These are phyloP conservation scores for Phytophthora vignae DNA, from an alignment of 352 stramenopile genomes.

Conservation along the genomic window DNA sequence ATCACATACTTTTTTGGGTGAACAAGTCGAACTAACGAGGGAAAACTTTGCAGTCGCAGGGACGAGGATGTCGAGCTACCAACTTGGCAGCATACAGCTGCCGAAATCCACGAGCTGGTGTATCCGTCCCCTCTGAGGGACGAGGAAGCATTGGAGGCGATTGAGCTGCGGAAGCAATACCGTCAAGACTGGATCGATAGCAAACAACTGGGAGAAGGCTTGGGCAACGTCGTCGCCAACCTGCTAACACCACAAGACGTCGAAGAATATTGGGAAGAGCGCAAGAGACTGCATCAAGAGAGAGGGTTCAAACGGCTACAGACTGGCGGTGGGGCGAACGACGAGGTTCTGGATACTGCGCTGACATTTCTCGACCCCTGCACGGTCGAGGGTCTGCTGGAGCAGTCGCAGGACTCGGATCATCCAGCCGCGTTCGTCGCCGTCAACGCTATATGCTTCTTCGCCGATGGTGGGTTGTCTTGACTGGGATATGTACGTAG, in stretches of 20 bases:
- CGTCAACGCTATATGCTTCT: constrained; percentile 83
- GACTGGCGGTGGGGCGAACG: background rate
- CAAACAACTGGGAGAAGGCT: background rate
- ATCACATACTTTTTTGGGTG: background rate
- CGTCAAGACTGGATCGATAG: constrained; percentile 37
- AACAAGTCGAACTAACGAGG: constrained; percentile 1
- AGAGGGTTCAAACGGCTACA: constrained; percentile 13
- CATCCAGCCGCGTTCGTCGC: constrained; percentile 46
- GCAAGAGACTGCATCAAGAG: constrained; percentile 27
- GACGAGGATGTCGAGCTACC: constrained; percentile 24
- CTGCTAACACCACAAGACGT: constrained; percentile 44
- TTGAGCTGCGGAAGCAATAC: constrained; percentile 45
- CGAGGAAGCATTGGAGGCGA: constrained; percentile 28
- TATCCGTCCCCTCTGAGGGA: constrained; percentile 37
- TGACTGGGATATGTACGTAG: too few species aligned
- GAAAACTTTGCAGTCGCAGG: constrained; percentile 6
- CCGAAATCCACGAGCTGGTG: constrained; percentile 34
- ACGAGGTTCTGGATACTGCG: constrained; percentile 22
- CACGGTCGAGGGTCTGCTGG: constrained; percentile 43
- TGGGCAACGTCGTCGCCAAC: constrained; percentile 18
- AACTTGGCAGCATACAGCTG: constrained; percentile 30
- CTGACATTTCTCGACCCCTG: constrained; percentile 51
- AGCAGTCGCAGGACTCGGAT: constrained; percentile 21
- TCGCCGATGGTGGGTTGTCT: constrained; percentile 57
- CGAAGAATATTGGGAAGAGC: constrained; percentile 43